Base-by-base conservation (phyloP, 225 moss, liverwort and hornwort species). In the Neckera pumila region DNA sequence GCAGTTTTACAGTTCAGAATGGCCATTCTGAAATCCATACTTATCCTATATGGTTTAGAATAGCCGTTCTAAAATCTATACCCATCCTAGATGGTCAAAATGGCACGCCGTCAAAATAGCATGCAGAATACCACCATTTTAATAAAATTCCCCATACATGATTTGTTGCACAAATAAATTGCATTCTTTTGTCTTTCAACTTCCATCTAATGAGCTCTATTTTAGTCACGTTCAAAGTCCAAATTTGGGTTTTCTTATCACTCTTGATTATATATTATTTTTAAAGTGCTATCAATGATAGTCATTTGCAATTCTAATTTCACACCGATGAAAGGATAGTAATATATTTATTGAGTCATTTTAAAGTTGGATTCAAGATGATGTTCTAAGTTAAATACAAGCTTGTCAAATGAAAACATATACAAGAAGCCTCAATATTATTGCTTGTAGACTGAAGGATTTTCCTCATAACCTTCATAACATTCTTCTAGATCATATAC, bases 81-180 rank as follows among this genome's bases (percentile, higher is more conserved):
- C 45, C 8, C 8, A 8, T 45, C 45, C 45, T 45, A 45, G 45
- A 45, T 45, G 45, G 45, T 45, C 7, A 45, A 45, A 45, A 45
- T 45, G 45, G 45, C 45, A 45, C 45, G 8, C 45, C 45, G 45
- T 45, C 45, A 45, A 45, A 45, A 8, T 45, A 8, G 45, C 45
- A 45, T 8, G 6, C 8, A 8, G 45, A 45, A 45, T 45, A 45
- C 45, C 45, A 8, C 45, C 45, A 45, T 45, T 45, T 45, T 45
- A 45, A 45, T 45, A 8, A 45, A 45, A 45, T 45, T 12, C n/a
- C n/a, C n/a, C n/a, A n/a, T n/a, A n/a, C n/a, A 45, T 69, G n/a
- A 69, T 69, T 69, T 67, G 21, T 67, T 0, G 0, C 3, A 38
- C 2, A 2, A 0, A 3, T n/a, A 38, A n/a, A 38, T 14, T 67